Evolutionary conservation across 1,284 basidiomycete genomes (phyloP), one percentile per base, ranked within the genome.

Genomic region (Trametes versicolor): DNA sequence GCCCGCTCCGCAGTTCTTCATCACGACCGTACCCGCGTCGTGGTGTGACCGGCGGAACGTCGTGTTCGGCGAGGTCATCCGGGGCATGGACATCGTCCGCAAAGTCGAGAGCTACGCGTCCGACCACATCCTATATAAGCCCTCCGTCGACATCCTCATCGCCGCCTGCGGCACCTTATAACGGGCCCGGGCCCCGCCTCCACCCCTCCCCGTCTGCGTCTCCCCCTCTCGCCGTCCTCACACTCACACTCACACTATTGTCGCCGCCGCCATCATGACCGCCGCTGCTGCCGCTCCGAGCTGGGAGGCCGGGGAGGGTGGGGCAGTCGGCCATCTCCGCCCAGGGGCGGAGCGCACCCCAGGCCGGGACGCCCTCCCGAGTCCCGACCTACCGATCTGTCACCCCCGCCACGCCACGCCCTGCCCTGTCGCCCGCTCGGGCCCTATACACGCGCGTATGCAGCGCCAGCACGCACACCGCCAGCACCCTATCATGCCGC

Each of bases 11-110:
- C 83, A 92, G 80, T 91, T 90, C 79, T 91, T 91, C 77, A 86
- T 91, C 73, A 92, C 89, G 1, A 89, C 87, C 8, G 83, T 84
- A 0, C 84, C 87, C 1, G 84, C 84, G 32, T 85, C 86, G 5
- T 89, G 87, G 86, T 81, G 89, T 52, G 78, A 81, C 70, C 76
- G 80, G 53, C 81, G 83, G 70, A 82, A 85, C 72, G 83, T 85
- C 70, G 83, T 85, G 34, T 86, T 87, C 70, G 85, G 85, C 68
- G 67, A 74, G 70, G 81, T 84, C 52, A 51, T 76, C 59, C 72
- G 75, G 34, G 81, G 80, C 34, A 73, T 82, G 72, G 78, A 81
- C 60, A 66, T 84, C 64, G 81, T 87, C 61, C 78, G 76, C 71
- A 71, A 70, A 39, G 76, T 84, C 66, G 79, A 83, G 72, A 63